Conservation (phyloP, 176 grass and related monocot species). For the Zoysia pacifica region DNA sequence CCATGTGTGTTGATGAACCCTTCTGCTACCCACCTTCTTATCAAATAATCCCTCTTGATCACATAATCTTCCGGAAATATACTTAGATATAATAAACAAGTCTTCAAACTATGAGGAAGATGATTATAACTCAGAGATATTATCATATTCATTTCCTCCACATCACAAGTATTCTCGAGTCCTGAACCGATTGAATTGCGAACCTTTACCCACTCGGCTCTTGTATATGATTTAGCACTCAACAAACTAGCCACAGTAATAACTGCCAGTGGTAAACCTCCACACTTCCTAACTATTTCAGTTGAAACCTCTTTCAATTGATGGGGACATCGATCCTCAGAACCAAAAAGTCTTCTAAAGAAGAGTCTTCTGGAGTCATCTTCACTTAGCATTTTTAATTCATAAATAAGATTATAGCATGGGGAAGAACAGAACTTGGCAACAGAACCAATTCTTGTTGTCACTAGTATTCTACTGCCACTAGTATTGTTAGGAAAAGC, state of each 20-base stretch:
- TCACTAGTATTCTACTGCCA: conserved; percentile 54
- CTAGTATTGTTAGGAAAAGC: conserved; percentile 35
- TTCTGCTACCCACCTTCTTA: conserved; percentile 61
- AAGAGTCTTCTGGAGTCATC: conserved; percentile 48
- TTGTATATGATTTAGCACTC: conserved; percentile 29
- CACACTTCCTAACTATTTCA: conserved; percentile 50
- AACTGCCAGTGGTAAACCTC: conserved; percentile 55
- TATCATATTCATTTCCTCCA: conserved; percentile 53
- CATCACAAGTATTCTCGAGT: conserved; percentile 37
- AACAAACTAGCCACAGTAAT: conserved; percentile 50
- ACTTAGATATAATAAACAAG: conserved; percentile 57
- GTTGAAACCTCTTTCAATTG: conserved; percentile 38
- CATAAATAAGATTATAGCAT: conserved; percentile 29
- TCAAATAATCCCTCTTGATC: conserved; percentile 41
- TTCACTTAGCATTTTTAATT: conserved; percentile 38
- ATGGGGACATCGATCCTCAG: conserved; percentile 42
- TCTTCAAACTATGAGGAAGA: conserved; percentile 50
- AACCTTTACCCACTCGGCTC: conserved; percentile 43
- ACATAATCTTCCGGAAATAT: conserved; percentile 58
- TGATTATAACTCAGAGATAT: conserved; percentile 52
- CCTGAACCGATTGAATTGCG: conserved; percentile 45
- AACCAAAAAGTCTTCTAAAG: conserved; percentile 46
- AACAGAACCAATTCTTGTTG: conserved; percentile 45
- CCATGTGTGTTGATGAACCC: conserved; percentile 40
- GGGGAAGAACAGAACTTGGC: conserved; percentile 49